These are phyloP conservation scores for Candolleomyces efflorescens DNA, from an alignment of 768 basidiomycete species.

Conservation along the genomic window DNA sequence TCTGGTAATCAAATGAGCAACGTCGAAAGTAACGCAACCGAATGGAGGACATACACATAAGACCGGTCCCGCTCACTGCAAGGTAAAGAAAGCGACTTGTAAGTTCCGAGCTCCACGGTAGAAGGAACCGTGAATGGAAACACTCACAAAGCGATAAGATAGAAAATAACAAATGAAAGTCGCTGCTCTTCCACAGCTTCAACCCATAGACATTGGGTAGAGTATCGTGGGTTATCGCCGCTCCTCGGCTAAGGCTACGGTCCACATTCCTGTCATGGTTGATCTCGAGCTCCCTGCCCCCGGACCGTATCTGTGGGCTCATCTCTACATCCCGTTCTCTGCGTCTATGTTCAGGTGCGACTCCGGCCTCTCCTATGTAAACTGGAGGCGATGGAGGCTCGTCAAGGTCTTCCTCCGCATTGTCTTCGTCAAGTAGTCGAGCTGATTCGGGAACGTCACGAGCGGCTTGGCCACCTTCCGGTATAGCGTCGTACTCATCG, in stretches of 20 bases:
- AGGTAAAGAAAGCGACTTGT: neutral
- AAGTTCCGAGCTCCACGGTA: constrained; percentile 1
- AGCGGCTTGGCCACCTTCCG: neutral
- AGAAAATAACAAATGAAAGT: constrained; percentile 63
- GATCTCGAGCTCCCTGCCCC: neutral
- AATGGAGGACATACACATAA: constrained; percentile 65
- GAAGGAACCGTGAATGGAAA: neutral
- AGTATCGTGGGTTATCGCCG: constrained; percentile 19
- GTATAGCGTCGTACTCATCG: neutral
- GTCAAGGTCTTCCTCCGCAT: neutral
- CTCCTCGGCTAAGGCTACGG: constrained; percentile 19
- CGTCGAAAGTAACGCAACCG: no score
- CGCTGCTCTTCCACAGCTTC: constrained; percentile 43
- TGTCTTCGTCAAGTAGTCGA: neutral
- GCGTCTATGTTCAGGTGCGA: neutral
- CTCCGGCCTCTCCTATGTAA: neutral
- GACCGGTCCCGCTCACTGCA: constrained; percentile 67
- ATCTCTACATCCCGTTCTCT: constrained; percentile 14
- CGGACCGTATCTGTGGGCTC: constrained; percentile 3
- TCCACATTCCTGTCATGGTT: neutral
- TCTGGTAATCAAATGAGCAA: constrained; percentile 40
- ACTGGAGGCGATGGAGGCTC: neutral
- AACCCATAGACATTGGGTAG: constrained; percentile 51
- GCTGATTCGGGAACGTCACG: neutral
- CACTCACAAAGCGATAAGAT: constrained; percentile 56